Base-by-base conservation (phyloP, 208 protist genomes). In the Wallacemonas sp. region DNA sequence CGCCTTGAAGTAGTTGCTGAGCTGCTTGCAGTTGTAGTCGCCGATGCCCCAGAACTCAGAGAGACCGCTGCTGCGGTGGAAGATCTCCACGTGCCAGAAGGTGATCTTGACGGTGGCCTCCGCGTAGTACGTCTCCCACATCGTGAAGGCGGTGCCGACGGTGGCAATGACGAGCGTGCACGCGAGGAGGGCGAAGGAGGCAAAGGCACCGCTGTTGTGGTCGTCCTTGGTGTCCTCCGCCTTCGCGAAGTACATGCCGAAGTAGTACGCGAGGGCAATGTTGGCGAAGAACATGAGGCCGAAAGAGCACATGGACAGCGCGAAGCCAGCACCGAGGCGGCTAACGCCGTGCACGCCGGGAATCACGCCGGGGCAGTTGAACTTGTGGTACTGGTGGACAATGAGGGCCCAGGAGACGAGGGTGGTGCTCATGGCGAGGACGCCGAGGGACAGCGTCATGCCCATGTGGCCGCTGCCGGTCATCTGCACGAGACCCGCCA, bases 381-480 rank as follows among this genome's bases (percentile, higher is more conserved):
- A 74, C 63, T 67, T 65, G 81, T 83, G 77, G 68, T 81, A 87
- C 74, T 78, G 66, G 70, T 77, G 61, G n/a, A 77, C 74, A 4
- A 65, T 59, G 26, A 87, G 57, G 20, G 81, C 71, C 81, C 81
- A 87, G 41, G 63, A 49, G 59, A 74, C 42, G 32, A 87, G 48
- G 18, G 10, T 66, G 36, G 70, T 61, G 65, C 59, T 61, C 33
- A 72, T 62, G 38, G 75, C 22, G 26, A 81, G 49, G 45, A 73
- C 12, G 28, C 61, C 45, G 18, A 81, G 42, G 28, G 72, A 52
- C 11, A 82, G 20, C 23, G 76, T 81, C 42, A 80, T 61, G 39
- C 81, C 81, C 42, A 81, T 63, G 74, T 87, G 81, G 41, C 81
- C 81, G 12, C 28, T 8, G 32, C 71, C 65, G 22, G 62, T 11